Evolutionary conservation across 1,139 yeast species (phyloP), one percentile per base, ranked within the genome.

Genomic region (Blastobotrys serpentis): DNA sequence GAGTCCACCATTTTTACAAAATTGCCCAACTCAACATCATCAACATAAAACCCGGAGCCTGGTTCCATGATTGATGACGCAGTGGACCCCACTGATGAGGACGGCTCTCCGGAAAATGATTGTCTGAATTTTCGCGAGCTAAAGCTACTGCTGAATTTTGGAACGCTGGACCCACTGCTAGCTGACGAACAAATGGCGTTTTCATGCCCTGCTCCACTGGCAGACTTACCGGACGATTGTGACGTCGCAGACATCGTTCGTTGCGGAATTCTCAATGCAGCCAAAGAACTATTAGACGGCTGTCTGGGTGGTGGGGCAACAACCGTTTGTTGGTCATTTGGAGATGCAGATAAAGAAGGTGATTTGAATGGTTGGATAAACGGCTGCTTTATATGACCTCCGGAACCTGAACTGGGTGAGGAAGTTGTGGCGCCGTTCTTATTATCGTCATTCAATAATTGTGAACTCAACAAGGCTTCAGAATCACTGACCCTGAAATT

Each of bases 1-100:
- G 84, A 80, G 56, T 92, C 97, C 44, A 90, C 78, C 79, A 88
- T 74, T 55, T 81, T 77, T 46, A 90, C 86, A 70, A 90, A 90
- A 48, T 84, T 88, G 49, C 85, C 79, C 22, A 89, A 73, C 57
- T 86, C 96, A 51, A 86, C 89, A 56, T 83, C 89, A 21, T 64
- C 66, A 42, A 63, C 54, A 44, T 64, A 61, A 13, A 66, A 49
- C 2, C 68, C 69, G 5, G 70, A 62, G 4, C 69, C 69, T 2
- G 70, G 71, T 44, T 61, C 69, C 48, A 56, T 44, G 19, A 58
- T 51, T 3, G 64, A 57, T 2, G 65, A 57, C 1, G 56, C 43
- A 42, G 55, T 52, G 39, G 59, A 46, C 33, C 59, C 58, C 25
- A 57, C 51, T 16, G 61, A 57, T 23, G 26, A 23, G 2, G 61